Conservation (phyloP, 192 early-diverging fungal genomes). For the Gonapodya prolifera region DNA sequence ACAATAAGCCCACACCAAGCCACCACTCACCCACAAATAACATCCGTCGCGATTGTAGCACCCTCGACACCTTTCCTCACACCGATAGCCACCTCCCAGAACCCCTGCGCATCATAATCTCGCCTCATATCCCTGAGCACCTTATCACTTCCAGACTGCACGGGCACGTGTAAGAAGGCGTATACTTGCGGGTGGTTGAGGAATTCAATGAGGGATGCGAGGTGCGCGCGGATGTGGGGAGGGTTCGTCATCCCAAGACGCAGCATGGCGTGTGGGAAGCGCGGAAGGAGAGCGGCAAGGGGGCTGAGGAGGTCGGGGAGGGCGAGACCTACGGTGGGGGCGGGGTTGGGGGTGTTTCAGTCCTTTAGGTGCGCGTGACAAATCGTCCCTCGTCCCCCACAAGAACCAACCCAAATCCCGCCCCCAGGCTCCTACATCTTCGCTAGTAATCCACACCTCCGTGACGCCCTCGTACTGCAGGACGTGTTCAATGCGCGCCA, state of each 20-base stretch:
- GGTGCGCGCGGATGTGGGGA: conserved; percentile 43
- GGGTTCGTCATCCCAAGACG: conserved; percentile 53
- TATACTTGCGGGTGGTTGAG: conserved; percentile 40
- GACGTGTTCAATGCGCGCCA: conserved; percentile 30
- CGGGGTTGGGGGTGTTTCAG: no score
- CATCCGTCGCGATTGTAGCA: not conserved
- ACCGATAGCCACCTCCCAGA: conserved; percentile 22
- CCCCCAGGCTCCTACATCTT: conserved; percentile 42
- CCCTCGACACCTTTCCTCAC: not conserved
- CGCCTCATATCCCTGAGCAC: conserved; percentile 38
- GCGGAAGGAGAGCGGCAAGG: not conserved
- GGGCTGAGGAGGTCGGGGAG: not conserved
- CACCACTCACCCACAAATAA: conserved; percentile 15
- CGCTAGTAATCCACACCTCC: conserved; percentile 48
- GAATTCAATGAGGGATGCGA: conserved; percentile 30
- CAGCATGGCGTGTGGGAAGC: conserved; percentile 22
- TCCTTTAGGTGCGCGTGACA: no score
- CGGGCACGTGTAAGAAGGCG: conserved; percentile 42
- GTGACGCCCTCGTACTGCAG: conserved; percentile 31
- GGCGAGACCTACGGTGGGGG: not conserved
- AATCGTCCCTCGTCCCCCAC: not conserved
- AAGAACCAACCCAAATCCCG: conserved; percentile 23
- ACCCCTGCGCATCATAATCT: conserved; percentile 32
- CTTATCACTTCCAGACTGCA: conserved; percentile 32
- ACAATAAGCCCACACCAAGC: no score